A percentile compares a stretch with the other conserved stretches of the same genome.
phyloP scores from a whole-genome alignment of 768 basidiomycete species.

The Podaxis mareebaensis region DNA sequence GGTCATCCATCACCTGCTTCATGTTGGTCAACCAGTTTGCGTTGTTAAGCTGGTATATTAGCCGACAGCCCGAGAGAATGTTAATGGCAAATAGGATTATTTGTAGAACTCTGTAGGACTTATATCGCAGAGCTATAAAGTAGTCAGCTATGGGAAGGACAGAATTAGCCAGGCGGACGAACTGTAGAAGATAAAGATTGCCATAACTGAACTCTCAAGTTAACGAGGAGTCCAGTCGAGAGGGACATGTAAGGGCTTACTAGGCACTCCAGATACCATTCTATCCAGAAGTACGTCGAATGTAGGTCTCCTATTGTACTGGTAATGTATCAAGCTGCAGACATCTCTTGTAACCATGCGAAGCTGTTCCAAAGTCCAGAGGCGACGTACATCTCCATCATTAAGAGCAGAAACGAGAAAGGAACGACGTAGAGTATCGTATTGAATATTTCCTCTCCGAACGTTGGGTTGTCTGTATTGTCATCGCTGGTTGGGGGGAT shows the following conservation, averaged over 20 bases:
- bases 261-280: conserved; percentile 69
- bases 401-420: conserved; percentile 67
- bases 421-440: conserved; percentile 68
- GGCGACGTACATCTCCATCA: conserved; percentile 81
- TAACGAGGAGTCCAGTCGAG: conserved; percentile 8
- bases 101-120: conserved; percentile 54
- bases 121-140: conserved; percentile 62
- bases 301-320: conserved; percentile 67
- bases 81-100: conserved; percentile 59
- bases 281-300: conserved; percentile 51
- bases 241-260: conserved; percentile 43
- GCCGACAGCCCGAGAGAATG: conserved; percentile 55
- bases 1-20: conserved; percentile 54
- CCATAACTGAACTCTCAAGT: conserved; percentile 50
- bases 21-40: conserved; percentile 74
- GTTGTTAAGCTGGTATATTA: conserved; percentile 71
- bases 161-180: conserved; percentile 24
- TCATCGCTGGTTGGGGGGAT: conserved; percentile 28
- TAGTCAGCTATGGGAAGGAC: neutral
- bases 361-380: conserved; percentile 6
- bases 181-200: conserved; percentile 79
- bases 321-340: conserved; percentile 70
- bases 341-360: conserved; percentile 6
- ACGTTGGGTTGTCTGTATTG: conserved; percentile 36
- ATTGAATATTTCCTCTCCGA: conserved; percentile 72